Base-by-base conservation (phyloP, 2,329 filamentous ascomycete species). In the Aaosphaeria pasadenensis region DNA sequence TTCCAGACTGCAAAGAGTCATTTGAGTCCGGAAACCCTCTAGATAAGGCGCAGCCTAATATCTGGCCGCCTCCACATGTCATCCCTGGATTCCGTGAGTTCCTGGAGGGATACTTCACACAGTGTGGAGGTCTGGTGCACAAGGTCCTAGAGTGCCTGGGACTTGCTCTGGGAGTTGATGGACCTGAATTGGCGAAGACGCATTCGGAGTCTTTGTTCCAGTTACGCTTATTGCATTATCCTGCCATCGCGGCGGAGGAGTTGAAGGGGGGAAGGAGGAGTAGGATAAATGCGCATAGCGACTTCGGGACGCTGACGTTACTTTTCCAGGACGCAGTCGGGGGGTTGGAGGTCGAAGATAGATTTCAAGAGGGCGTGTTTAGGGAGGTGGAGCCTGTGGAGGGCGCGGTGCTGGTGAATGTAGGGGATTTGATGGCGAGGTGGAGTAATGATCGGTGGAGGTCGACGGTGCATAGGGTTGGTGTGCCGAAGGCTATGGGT, bases 291-390 rank as follows among this genome's bases (percentile, higher is more conserved):
- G 70, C 72, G 2, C 74, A 76, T 44, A 71, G 67, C 1, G 73
- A 74, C 50, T 74, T 72, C 51, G 71, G 72, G 7, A 66, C 65
- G 1, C 51, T 74, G 38, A 75, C 72, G 4, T 52, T 74, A 7
- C 59, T 75, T 1, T 74, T 74, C 49, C 72, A 74, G 45, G 72
- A 75, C 43, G 44, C 46, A 1, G 69, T 71, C 24, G 73, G 71
- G 7, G 72, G 72, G 2, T 58, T 74, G 3, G 69, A 74, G 49
- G 54, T 74, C 11, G 46, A 48, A 40, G 60, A 68, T 52, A 66
- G 67, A 11, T 39, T 54, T 0, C 24, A 46, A 2, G 53, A 52
- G 1, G 69, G 65, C 0, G 48, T 11, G 2, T 74, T 70, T 35
- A 47, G 60, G 0, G 49, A 56, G 4, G 71, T 60, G 4, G 50